A percentile compares a stretch with the other conserved stretches of the same genome.
Evolutionary conservation across 2,329 filamentous ascomycete species (phyloP).

Genomic region (Pseudohalonectria lignicola): DNA sequence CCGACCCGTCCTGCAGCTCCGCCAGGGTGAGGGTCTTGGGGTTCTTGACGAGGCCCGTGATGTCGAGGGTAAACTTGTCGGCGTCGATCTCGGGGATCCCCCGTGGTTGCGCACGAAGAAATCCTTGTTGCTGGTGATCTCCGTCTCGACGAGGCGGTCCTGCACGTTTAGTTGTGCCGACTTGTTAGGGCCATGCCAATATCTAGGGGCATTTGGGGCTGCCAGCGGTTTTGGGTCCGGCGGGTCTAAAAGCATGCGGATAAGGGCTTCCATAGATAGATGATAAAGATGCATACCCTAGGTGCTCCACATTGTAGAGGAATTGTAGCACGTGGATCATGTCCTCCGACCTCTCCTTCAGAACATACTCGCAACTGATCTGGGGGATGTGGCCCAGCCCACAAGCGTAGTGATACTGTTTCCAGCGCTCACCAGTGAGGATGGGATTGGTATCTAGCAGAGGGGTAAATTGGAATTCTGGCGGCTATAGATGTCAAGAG

Average conservation of each 20-base stretch:
- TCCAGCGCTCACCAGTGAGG: conserved; percentile 43
- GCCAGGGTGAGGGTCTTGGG: conserved; percentile 44
- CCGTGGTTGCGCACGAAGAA: conserved; percentile 61
- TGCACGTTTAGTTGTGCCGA: too few species aligned
- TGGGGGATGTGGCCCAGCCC: conserved; percentile 37
- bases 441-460: conserved; percentile 48
- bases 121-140: conserved; percentile 45
- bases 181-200: background rate
- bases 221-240: too few species aligned
- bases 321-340: conserved; percentile 54
- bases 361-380: conserved; percentile 44
- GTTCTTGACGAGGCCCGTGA: conserved; percentile 43
- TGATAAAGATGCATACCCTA: conserved; percentile 20
- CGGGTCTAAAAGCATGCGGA: too few species aligned
- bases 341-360: conserved; percentile 44
- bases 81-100: conserved; percentile 54
- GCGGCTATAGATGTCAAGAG: conserved; percentile 28
- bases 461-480: conserved; percentile 44
- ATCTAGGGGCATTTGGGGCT: too few species aligned
- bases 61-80: conserved; percentile 39
- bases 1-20: conserved; percentile 47
- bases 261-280: too few species aligned
- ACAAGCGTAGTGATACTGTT: conserved; percentile 44
- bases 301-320: conserved; percentile 53
- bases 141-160: conserved; percentile 41